Percentiles rank a stretch among this genome's conserved stretches.
Conservation (phyloP, 225 moss, liverwort and hornwort species). For the Climacium dendroides region DNA sequence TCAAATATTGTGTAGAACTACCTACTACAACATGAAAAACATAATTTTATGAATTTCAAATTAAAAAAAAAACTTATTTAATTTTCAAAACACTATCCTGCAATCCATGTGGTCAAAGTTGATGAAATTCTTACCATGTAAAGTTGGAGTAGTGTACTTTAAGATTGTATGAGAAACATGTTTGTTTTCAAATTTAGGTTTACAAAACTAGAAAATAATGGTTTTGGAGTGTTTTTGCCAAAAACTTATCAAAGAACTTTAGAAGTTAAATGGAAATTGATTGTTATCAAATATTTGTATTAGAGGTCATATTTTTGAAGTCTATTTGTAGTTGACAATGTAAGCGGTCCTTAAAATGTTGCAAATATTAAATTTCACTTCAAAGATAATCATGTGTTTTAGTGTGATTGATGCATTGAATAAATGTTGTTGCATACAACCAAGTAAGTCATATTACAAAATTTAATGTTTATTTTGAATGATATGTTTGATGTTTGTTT, state of each 20-base stretch:
- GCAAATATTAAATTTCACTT: not conserved
- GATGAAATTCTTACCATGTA: too few relatives aligned
- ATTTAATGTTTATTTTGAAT: not conserved
- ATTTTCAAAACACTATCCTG: not conserved
- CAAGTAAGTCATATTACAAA: not conserved
- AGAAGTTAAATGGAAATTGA: not conserved
- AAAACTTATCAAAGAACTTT: not conserved
- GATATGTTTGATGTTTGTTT: not conserved
- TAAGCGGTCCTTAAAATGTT: not conserved
- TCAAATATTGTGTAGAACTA: not conserved
- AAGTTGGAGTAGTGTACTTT: not conserved
- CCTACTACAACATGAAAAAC: not conserved
- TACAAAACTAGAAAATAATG: not conserved
- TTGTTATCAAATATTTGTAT: not conserved
- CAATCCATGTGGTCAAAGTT: rapidly evolving
- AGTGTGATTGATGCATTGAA: not conserved
- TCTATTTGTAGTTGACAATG: not conserved
- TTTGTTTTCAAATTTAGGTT: not conserved
- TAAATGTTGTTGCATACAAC: not conserved
- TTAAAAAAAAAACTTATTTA: not conserved
- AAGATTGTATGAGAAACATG: too few relatives aligned
- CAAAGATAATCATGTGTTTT: not conserved
- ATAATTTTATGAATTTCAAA: not conserved
- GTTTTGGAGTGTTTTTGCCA: not conserved
- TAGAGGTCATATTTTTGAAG: not conserved